Evolutionary conservation across 768 basidiomycete genomes (phyloP).

Genomic region (Boletus sp.): DNA sequence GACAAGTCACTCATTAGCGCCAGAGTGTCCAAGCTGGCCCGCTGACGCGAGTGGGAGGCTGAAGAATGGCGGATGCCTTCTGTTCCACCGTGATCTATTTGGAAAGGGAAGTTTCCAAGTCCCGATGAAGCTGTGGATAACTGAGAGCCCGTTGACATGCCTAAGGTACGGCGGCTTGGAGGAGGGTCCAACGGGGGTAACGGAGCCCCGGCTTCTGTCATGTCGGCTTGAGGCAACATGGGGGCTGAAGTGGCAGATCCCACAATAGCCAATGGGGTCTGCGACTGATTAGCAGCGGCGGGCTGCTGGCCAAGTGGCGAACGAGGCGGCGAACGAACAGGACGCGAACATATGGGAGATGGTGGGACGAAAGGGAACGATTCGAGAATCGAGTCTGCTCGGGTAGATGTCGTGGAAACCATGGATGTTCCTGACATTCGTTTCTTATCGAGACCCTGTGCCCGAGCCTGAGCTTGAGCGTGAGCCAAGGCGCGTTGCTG

Average conservation of each 20-base stretch:
- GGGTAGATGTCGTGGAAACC: slow-evolving; percentile 64
- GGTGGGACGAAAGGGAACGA: slow-evolving; percentile 89
- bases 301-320: slow-evolving; percentile 68
- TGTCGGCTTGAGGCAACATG: slow-evolving; percentile 6
- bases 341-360: slow-evolving; percentile 82
- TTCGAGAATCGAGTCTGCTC: slow-evolving; percentile 82
- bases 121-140: slow-evolving; percentile 76
- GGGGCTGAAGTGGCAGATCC: not conserved
- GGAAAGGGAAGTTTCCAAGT: slow-evolving; percentile 85
- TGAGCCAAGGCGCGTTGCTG: slow-evolving; percentile 62
- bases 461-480: slow-evolving; percentile 58
- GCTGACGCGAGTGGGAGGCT: slow-evolving; percentile 47
- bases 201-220: slow-evolving; percentile 36
- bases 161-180: slow-evolving; percentile 60
- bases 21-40: slow-evolving; percentile 83
- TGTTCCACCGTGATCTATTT: slow-evolving; percentile 63
- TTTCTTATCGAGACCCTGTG: slow-evolving; percentile 49
- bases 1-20: slow-evolving; percentile 80
- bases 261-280: slow-evolving; percentile 1
- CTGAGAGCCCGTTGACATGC: slow-evolving; percentile 75
- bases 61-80: slow-evolving; percentile 37
- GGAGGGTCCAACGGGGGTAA: slow-evolving; percentile 40
- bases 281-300: slow-evolving; percentile 30
- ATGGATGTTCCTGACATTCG: slow-evolving; percentile 66
- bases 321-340: slow-evolving; percentile 69